Percentiles rank a stretch among this genome's conserved stretches.
Evolutionary conservation across 805 yeast species (phyloP).

Genomic region (Groenewaldozyma salmanticensis): DNA sequence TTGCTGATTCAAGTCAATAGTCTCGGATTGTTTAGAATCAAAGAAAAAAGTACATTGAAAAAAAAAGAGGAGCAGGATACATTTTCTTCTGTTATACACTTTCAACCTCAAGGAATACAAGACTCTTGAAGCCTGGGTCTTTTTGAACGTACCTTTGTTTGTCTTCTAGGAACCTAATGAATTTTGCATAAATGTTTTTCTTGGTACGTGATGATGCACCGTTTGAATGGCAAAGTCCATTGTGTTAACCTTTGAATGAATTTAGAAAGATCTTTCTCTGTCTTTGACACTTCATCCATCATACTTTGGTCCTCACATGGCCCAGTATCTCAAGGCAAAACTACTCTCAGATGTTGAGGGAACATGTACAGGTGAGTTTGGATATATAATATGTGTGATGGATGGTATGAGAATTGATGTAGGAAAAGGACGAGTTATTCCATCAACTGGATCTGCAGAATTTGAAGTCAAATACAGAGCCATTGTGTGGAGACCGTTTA

Average conservation of each 20-base stretch:
- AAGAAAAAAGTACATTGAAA: too few species aligned
- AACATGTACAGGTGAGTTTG: slow-evolving; percentile 97
- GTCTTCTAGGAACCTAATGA: not conserved
- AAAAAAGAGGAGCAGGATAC: too few species aligned
- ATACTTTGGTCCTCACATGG: slow-evolving; percentile 96
- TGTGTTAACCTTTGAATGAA: slow-evolving; percentile 3
- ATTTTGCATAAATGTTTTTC: slow-evolving; percentile 4
- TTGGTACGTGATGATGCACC: slow-evolving; percentile 3
- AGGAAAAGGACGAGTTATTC: slow-evolving; percentile 85
- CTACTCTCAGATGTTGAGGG: slow-evolving; percentile 95
- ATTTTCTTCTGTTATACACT: too few species aligned
- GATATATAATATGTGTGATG: slow-evolving; percentile 90
- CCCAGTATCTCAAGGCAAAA: slow-evolving; percentile 81
- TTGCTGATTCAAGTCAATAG: too few species aligned
- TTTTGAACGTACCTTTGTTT: too few species aligned
- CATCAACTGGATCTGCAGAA: slow-evolving; percentile 90
- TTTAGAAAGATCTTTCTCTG: slow-evolving; percentile 74
- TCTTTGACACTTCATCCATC: slow-evolving; percentile 94
- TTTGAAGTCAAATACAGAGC: slow-evolving; percentile 95
- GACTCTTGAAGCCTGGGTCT: slow-evolving; percentile 13
- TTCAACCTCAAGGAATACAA: too few species aligned
- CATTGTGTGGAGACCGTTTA: slow-evolving; percentile 96
- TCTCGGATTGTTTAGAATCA: too few species aligned
- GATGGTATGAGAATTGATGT: slow-evolving; percentile 93
- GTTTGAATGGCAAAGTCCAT: not conserved